These are phyloP conservation scores for Polytolypa hystricis DNA, from an alignment of 2,329 filamentous ascomycete species.

Conservation along the genomic window DNA sequence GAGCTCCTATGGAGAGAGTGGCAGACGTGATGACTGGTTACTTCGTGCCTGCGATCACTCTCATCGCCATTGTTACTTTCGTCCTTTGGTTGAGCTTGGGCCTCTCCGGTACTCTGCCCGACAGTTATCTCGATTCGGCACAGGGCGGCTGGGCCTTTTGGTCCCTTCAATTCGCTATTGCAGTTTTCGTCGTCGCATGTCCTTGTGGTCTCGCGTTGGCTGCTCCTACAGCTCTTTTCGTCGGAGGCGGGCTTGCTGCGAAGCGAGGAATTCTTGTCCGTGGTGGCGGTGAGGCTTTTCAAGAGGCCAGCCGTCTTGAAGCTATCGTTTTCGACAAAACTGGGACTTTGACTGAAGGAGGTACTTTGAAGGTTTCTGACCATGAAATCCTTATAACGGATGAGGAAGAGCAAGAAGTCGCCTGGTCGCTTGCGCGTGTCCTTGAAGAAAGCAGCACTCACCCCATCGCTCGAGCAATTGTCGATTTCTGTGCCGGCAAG, in stretches of 20 bases:
- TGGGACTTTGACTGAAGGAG: conserved; percentile 62
- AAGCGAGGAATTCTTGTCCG: conserved; percentile 71
- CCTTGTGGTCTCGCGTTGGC: conserved; percentile 75
- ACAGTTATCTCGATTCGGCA: conserved; percentile 40
- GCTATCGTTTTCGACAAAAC: conserved; percentile 85
- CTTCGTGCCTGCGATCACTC: conserved; percentile 39
- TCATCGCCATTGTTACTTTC: conserved; percentile 38
- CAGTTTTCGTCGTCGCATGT: conserved; percentile 78
- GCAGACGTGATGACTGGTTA: conserved; percentile 39
- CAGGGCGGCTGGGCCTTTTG: conserved; percentile 42
- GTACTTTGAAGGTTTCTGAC: conserved; percentile 46
- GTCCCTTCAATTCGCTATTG: conserved; percentile 58
- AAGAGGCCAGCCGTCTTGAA: conserved; percentile 67
- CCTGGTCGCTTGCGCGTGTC: conserved; percentile 37
- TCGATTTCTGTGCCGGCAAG: conserved; percentile 35
- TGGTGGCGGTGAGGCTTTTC: conserved; percentile 75
- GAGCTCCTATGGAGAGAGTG: conserved; percentile 37
- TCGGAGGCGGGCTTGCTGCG: conserved; percentile 68
- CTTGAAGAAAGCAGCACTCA: conserved; percentile 51
- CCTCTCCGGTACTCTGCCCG: conserved; percentile 31
- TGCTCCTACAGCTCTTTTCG: conserved; percentile 78
- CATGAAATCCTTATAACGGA: conserved; percentile 32
- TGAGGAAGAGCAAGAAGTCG: conserved; percentile 23
- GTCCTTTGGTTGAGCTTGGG: conserved; percentile 37
- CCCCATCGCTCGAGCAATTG: conserved; percentile 47